Conservation (phyloP, 164 flowering plant genomes). For the Protea cynaroides region DNA sequence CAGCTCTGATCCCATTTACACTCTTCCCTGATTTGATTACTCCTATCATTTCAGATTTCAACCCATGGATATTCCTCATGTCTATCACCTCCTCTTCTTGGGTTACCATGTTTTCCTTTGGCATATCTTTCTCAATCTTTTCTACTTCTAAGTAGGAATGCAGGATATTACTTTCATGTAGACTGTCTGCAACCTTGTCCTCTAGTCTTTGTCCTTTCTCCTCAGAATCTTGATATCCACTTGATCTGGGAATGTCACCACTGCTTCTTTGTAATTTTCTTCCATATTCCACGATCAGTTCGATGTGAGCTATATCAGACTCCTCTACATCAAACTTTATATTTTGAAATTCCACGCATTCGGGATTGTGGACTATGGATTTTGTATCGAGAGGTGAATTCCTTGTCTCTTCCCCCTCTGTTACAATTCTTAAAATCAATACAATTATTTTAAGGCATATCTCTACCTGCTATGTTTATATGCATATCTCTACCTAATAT, state of each 20-base stretch:
- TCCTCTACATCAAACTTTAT: constrained; percentile 14
- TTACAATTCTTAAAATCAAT: constrained; percentile 3
- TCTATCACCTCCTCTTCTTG: constrained; percentile 4
- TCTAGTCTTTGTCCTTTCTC: neutral
- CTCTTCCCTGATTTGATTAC: neutral
- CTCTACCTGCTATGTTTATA: no score
- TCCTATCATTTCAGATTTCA: neutral
- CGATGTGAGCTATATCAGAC: neutral
- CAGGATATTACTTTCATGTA: neutral
- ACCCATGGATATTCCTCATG: neutral
- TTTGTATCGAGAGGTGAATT: constrained; percentile 10
- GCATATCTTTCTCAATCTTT: neutral
- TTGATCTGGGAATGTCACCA: constrained; percentile 1
- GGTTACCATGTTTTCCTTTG: constrained; percentile 3
- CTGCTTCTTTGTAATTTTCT: constrained; percentile 2
- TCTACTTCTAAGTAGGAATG: constrained; percentile 1
- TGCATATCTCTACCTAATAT: no score
- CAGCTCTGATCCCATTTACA: neutral
- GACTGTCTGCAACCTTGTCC: neutral
- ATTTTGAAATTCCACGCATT: constrained; percentile 1
- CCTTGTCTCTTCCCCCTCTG: constrained; percentile 18
- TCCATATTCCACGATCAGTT: constrained; percentile 3
- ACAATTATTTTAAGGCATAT: no score
- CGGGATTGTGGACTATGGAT: constrained; percentile 6
- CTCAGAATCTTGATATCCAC: constrained; percentile 2